Evolutionary conservation across 805 yeast species (phyloP), one percentile per base, ranked within the genome.

Genomic region (Starmera pachycereana): DNA sequence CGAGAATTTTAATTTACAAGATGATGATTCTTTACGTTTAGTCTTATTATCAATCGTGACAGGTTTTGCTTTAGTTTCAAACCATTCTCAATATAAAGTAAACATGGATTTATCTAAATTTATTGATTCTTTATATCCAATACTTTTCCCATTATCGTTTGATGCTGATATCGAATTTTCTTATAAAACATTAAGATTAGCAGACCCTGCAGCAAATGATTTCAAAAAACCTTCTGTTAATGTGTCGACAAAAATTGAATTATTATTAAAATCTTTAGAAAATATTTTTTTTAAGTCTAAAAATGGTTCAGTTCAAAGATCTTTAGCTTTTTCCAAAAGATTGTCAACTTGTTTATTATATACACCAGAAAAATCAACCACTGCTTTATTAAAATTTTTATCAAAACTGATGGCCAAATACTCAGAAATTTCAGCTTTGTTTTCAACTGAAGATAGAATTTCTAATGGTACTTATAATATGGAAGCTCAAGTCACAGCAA

Each of bases 121-220:
- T 54, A 76, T 89, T 32, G 78, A 81, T 43, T 76, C 82, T 12
- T 66, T 92, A 33, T 90, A 90, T 54, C 60, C 76, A 2, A 55
- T 87, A 8, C 59, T 90, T 35, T 77, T 81, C 29, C 77, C 78
- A 37, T 60, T 89, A 32, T 70, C 89, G 0, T 59, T 82, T 39
- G 95, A 89, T 57, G 72, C 90, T 5, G 95, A 87, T 44, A 66
- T 92, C 40, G 97, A 89, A 56, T 79, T 85, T 43, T 79, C 94
- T 3, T 86, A 84, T 57, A 85, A 83, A 57, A 69, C 94, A 1
- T 61, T 88, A 34, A 74, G 96, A 50, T 64, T 87, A 38, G 78
- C 84, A 9, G 96, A 89, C 60, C 95, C 95, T 8, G 62, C 81
- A 30, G 60, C 71, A 9, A 61, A 63, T 11, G 58, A 63, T 37